Evolutionary conservation across 1,284 basidiomycete genomes (phyloP).

Genomic region (Abortiporus biennis): DNA sequence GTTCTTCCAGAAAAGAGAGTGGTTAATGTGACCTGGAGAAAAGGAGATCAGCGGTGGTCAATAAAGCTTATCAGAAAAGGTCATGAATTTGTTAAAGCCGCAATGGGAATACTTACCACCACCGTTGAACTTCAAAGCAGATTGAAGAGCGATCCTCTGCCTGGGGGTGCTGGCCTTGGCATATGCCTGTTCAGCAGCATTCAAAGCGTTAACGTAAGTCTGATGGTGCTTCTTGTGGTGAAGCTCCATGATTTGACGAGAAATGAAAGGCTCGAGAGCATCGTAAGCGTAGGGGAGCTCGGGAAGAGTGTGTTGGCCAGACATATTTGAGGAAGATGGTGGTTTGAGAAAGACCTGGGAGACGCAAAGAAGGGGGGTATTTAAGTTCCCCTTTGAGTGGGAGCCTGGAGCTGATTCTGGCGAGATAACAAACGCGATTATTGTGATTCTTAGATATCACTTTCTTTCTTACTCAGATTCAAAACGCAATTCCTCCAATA

Average conservation of each 20-base stretch:
- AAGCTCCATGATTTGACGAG: slow-evolving; percentile 74
- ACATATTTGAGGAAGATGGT: slow-evolving; percentile 15
- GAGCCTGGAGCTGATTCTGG: too few relatives aligned
- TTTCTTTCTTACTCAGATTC: too few relatives aligned
- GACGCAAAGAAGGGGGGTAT: too few relatives aligned
- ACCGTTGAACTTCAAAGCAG: slow-evolving; percentile 68
- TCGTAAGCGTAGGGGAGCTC: slow-evolving; percentile 86
- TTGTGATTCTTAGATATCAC: too few relatives aligned
- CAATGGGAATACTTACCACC: slow-evolving; percentile 37
- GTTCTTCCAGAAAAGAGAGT: slow-evolving; percentile 94
- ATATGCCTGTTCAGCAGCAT: slow-evolving; percentile 72
- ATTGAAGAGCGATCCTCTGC: slow-evolving; percentile 74
- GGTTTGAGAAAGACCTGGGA: too few relatives aligned
- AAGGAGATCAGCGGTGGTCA: not conserved
- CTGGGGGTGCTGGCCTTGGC: slow-evolving; percentile 58
- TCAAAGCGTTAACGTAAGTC: slow-evolving; percentile 71
- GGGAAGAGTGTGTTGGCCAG: slow-evolving; percentile 67
- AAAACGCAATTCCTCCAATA: too few relatives aligned
- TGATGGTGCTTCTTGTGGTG: slow-evolving; percentile 90
- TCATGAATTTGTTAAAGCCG: not conserved
- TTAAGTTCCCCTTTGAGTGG: too few relatives aligned
- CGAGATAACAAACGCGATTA: too few relatives aligned
- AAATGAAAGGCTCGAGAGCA: slow-evolving; percentile 84
- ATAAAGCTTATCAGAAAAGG: not conserved
- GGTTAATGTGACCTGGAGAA: slow-evolving; percentile 74